Conservation (phyloP, 2,329 filamentous ascomycete genomes). For the Hypoxylon sp. region DNA sequence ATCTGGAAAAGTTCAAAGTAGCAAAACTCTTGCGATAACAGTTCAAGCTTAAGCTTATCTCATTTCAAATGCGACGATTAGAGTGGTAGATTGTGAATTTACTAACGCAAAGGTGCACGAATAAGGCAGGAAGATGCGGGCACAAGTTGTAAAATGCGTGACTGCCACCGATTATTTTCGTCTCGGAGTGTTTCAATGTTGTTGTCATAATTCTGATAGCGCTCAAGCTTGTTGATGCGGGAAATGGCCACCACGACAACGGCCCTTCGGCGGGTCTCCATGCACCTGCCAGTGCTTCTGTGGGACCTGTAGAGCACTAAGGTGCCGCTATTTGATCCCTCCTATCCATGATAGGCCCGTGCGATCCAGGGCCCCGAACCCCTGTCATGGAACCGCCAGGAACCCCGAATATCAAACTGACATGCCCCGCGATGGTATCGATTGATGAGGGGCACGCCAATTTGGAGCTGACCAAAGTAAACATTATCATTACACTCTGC, state of each 20-base stretch:
- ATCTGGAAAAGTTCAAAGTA: slow-evolving; percentile 22
- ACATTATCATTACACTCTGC: slow-evolving; percentile 16
- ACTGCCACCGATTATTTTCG: not conserved
- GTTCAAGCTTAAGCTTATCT: slow-evolving; percentile 28
- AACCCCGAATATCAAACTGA: slow-evolving; percentile 14
- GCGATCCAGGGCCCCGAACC: slow-evolving; percentile 9
- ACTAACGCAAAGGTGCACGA: slow-evolving; percentile 7
- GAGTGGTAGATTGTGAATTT: slow-evolving; percentile 9
- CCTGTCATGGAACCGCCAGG: slow-evolving; percentile 21
- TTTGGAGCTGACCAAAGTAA: slow-evolving; percentile 23
- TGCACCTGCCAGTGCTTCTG: slow-evolving; percentile 19
- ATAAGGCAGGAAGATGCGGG: not conserved
- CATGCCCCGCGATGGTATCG: slow-evolving; percentile 30
- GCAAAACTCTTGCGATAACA: slow-evolving; percentile 26
- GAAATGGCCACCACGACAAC: slow-evolving; percentile 42
- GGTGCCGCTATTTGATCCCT: slow-evolving; percentile 22
- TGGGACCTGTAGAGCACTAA: slow-evolving; percentile 25
- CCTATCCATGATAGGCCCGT: slow-evolving; percentile 29
- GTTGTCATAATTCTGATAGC: slow-evolving; percentile 33
- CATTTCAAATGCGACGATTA: slow-evolving; percentile 11
- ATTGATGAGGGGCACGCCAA: slow-evolving; percentile 27
- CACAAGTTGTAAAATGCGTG: not conserved
- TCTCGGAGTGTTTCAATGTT: slow-evolving; percentile 7
- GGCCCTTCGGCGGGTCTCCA: slow-evolving; percentile 21
- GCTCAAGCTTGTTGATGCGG: slow-evolving; percentile 37